Base-by-base conservation (phyloP, 768 basidiomycete genomes). In the Serpula lacrymans region DNA sequence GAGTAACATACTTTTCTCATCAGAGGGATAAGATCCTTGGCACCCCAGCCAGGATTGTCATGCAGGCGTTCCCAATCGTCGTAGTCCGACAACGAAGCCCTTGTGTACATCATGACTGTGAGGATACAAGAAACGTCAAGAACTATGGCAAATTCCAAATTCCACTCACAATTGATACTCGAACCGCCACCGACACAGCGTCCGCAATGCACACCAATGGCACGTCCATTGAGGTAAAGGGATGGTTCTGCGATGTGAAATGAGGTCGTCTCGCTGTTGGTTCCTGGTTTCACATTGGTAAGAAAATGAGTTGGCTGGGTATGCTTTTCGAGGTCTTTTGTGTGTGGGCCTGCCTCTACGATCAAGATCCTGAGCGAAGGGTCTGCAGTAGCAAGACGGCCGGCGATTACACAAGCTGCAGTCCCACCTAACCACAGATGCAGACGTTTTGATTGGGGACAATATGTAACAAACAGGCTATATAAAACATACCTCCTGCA, bases 391-490 rank as follows among this genome's bases (percentile, higher is more conserved):
- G 49, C 49, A 6, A 63, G 45, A 12, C 61, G 54, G 2, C 54
- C 56, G 14, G 61, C 58, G 4, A 46, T 43, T n/a, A 64, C 47
- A 30, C 54, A 55, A 10, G 57, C 61, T 6, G 55, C 46, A n/a
- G 55, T 50, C n/a, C 61, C 60, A 0, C 52, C 53, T 54, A 20
- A 23, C 10, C 16, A 5, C 9, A 10, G n/a, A n/a, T n/a, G n/a
- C n/a, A n/a, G n/a, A n/a, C n/a, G n/a, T n/a, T n/a, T n/a, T n/a
- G n/a, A n/a, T n/a, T n/a, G n/a, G n/a, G n/a, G n/a, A n/a, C n/a
- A n/a, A n/a, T n/a, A n/a, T n/a, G n/a, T n/a, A n/a, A n/a, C n/a
- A n/a, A n/a, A n/a, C n/a, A n/a, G n/a, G n/a, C n/a, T n/a, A n/a
- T n/a, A n/a, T n/a, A n/a, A n/a, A n/a, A n/a, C 23, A 23, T 8